Evolutionary conservation across 1,139 yeast species (phyloP).

Genomic region (Suhomyces panamericanus): DNA sequence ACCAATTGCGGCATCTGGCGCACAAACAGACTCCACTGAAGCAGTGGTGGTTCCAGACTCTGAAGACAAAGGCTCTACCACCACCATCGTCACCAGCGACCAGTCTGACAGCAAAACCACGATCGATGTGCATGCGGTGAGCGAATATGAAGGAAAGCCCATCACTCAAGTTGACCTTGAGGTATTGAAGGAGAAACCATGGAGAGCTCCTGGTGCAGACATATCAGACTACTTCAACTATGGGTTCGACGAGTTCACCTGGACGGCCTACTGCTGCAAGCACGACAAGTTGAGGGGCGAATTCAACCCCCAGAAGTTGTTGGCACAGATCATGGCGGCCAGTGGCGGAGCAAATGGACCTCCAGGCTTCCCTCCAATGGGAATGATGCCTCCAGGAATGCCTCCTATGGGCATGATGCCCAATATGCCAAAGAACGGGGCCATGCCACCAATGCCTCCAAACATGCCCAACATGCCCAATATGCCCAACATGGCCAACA

Average conservation of each 20-base stretch:
- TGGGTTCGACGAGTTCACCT: constrained; percentile 94
- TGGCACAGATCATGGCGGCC: constrained; percentile 45
- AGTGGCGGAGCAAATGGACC: constrained; percentile 17
- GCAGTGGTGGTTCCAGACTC: constrained; percentile 12
- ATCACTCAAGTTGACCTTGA: constrained; percentile 82
- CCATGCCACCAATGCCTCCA: constrained; percentile 25
- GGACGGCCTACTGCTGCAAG: constrained; percentile 90
- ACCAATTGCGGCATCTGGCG: constrained; percentile 20
- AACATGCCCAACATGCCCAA: constrained; percentile 20
- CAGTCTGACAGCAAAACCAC: constrained; percentile 36
- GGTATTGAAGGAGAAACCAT: constrained; percentile 87
- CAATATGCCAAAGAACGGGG: constrained; percentile 22
- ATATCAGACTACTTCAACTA: constrained; percentile 91
- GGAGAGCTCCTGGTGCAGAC: constrained; percentile 98
- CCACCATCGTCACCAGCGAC: constrained; percentile 38
- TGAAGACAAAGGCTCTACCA: constrained; percentile 34
- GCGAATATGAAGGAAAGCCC: constrained; percentile 79
- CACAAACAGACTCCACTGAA: constrained; percentile 22
- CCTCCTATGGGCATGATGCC: constrained; percentile 37
- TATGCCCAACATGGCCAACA: constrained; percentile 26
- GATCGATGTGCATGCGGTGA: constrained; percentile 77
- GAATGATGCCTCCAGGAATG: constrained; percentile 23
- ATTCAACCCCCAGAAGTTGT: constrained; percentile 61
- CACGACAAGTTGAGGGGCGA: constrained; percentile 82
- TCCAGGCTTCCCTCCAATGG: constrained; percentile 25